Percentiles rank a stretch among this genome's conserved stretches.
phyloP scores from a whole-genome alignment of 257 asterid species.

The Galeopsis tetrahit region DNA sequence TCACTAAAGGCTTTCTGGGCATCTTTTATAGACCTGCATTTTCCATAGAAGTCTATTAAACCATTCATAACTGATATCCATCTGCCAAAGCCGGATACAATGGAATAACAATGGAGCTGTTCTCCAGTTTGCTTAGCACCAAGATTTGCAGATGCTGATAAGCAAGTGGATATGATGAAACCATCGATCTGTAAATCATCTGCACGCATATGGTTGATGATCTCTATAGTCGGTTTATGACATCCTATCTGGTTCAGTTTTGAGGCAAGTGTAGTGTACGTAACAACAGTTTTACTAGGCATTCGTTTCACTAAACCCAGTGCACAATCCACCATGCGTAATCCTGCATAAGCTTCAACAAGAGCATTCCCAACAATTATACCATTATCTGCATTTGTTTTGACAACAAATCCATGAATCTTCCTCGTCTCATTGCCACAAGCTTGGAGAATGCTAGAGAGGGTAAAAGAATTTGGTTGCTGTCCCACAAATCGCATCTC shows the following conservation, averaged over 20 bases:
- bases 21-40: slow-evolving; percentile 30
- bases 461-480: slow-evolving; percentile 42
- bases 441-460: slow-evolving; percentile 35
- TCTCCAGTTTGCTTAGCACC: slow-evolving; percentile 33
- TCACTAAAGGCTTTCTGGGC: slow-evolving; percentile 40
- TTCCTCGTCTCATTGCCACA: slow-evolving; percentile 34
- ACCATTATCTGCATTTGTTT: slow-evolving; percentile 35
- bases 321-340: slow-evolving; percentile 37
- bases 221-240: slow-evolving; percentile 25
- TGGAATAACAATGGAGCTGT: slow-evolving; percentile 43
- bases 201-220: slow-evolving; percentile 33
- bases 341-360: slow-evolving; percentile 48
- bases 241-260: slow-evolving; percentile 40
- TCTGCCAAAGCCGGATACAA: slow-evolving; percentile 31
- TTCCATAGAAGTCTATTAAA: slow-evolving; percentile 42
- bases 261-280: slow-evolving; percentile 40
- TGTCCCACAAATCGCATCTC: slow-evolving; percentile 39
- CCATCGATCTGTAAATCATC: slow-evolving; percentile 35
- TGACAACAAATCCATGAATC: slow-evolving; percentile 40
- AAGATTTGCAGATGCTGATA: slow-evolving; percentile 43
- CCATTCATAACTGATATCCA: slow-evolving; percentile 37
- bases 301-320: slow-evolving; percentile 33
- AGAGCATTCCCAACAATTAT: slow-evolving; percentile 44
- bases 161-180: slow-evolving; percentile 38
- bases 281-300: slow-evolving; percentile 22